Percentiles rank a stretch among this genome's conserved stretches.
Conservation (phyloP, 2,329 filamentous ascomycete species). For the Trichothecium roseum region DNA sequence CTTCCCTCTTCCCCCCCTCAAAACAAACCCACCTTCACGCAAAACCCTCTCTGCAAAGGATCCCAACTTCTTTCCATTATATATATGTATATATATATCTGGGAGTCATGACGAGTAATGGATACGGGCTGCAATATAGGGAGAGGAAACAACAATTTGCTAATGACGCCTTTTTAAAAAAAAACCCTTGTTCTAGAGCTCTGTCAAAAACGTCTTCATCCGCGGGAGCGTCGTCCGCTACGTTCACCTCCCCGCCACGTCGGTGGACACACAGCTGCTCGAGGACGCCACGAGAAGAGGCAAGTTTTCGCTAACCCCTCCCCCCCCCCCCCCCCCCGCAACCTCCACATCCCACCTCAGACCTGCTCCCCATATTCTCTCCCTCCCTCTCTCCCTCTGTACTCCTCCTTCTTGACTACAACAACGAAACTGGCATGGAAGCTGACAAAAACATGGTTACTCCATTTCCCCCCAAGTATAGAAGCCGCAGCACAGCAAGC, state of each 20-base stretch:
- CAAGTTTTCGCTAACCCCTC: conserved; percentile 23
- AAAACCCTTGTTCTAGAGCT: conserved; percentile 31
- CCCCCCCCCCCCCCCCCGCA: too few relatives aligned
- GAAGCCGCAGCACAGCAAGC: conserved; percentile 48
- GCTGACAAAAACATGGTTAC: too few relatives aligned
- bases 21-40: too few relatives aligned
- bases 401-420: background rate
- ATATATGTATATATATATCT: too few relatives aligned
- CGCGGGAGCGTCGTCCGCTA: conserved; percentile 88
- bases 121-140: too few relatives aligned
- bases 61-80: too few relatives aligned
- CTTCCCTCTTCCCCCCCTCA: background rate
- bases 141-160: too few relatives aligned
- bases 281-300: conserved; percentile 88
- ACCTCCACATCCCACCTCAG: too few relatives aligned
- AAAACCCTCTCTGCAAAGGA: too few relatives aligned
- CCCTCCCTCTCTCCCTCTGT: background rate
- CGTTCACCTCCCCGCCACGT: conserved; percentile 72
- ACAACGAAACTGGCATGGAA: too few relatives aligned
- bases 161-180: background rate
- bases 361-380: background rate
- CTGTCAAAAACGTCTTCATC: conserved; percentile 94
- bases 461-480: conserved; percentile 19
- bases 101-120: too few relatives aligned
- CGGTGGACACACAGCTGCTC: conserved; percentile 75